These are phyloP conservation scores for Phaeotremella skinneri DNA, from an alignment of 768 basidiomycete genomes.

Conservation along the genomic window DNA sequence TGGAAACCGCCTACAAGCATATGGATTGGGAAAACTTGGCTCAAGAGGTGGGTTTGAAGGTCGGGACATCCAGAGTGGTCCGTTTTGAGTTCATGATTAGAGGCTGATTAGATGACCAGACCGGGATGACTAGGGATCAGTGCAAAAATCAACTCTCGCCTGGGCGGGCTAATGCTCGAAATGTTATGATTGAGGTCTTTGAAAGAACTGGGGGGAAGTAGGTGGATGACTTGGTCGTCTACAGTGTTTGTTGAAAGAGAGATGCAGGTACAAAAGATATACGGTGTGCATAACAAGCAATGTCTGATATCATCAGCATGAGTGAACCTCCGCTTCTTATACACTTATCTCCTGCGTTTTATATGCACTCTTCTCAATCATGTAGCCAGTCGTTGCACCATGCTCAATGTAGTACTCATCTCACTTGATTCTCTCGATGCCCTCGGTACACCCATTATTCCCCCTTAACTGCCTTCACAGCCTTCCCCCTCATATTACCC, in stretches of 20 bases:
- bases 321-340: no score
- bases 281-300: no score
- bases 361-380: no score
- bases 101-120: no score
- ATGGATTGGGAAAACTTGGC: constrained; percentile 18
- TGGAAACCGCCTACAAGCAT: constrained; percentile 18
- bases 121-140: constrained; percentile 15
- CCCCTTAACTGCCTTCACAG: constrained; percentile 18
- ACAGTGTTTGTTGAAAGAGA: no score
- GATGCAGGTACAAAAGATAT: no score
- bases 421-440: not conserved
- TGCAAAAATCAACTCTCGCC: constrained; percentile 26
- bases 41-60: constrained; percentile 16
- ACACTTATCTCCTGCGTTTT: no score
- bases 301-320: not conserved
- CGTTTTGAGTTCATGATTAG: no score
- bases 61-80: not conserved
- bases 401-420: not conserved
- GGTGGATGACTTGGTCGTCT: no score
- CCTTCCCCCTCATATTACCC: constrained; percentile 21
- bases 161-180: constrained; percentile 21
- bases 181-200: constrained; percentile 14
- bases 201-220: not conserved
- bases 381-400: not conserved
- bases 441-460: not conserved